Evolutionary conservation across 2,329 filamentous ascomycete species (phyloP), one percentile per base, ranked within the genome.

Genomic region (Epichloe sibirici): DNA sequence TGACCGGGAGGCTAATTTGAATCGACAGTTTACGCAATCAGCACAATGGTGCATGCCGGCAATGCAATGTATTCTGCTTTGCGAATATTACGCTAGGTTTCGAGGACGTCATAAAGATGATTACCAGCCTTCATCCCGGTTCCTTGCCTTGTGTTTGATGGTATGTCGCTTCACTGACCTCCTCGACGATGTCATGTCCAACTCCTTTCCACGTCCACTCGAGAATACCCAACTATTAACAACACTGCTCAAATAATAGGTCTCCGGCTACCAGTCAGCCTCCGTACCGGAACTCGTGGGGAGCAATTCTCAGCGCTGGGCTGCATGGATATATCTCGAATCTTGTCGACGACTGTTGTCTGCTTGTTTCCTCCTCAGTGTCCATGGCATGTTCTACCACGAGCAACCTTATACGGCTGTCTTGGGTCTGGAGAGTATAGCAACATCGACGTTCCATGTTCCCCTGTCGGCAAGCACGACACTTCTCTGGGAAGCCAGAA

Each of bases 361-460:
- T 37, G 74, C 73, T 13, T 82, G 77, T 64, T 79, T 81, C 62
- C 64, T 79, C 51, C 66, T 79, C 52, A 79, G 82, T 60, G 69
- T 74, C 6, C 78, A 81, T 55, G 72, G 76, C 59, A 73, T 76
- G 56, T 67, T 74, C 56, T 81, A 78, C 58, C 71, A 76, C 50
- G 74, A 82, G 62, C 75, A 77, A 56, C 69, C 67, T 17, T 65
- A 66, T 39, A 63, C 65, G 28, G 44, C 53, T 1, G 51, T 61
- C 11, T 61, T 64, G 35, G 68, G 67, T 44, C 65, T 73, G 57
- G 65, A 74, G 55, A 64, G 67, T 46, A 60, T 62, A 37, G 60
- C 62, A 52, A 59, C 66, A 46, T 57, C 64, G 53, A 63, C 64
- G 56, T 62, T 73, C 17, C 59, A 66, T 3, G 73, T 79, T 34